Evolutionary conservation across 2,329 filamentous ascomycete species (phyloP).

Genomic region (Ascochyta clinopodiicola): DNA sequence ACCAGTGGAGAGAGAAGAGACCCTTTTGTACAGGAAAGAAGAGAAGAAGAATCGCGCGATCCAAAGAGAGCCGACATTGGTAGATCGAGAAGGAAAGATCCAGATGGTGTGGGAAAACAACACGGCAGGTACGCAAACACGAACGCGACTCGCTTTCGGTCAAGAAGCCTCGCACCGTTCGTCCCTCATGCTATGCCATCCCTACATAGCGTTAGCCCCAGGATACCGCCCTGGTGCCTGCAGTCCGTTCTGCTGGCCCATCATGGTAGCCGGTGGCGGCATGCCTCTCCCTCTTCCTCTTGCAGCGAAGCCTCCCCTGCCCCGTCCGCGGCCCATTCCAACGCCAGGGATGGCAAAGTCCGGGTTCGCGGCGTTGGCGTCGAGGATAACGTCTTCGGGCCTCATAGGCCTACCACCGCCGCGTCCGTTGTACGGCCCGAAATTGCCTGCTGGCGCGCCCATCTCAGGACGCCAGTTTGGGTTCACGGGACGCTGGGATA

Average conservation of each 20-base stretch:
- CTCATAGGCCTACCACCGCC: slow-evolving; percentile 52
- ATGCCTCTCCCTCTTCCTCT: slow-evolving; percentile 45
- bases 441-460: slow-evolving; percentile 48
- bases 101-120: not conserved
- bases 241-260: slow-evolving; percentile 34
- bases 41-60: not conserved
- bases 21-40: slow-evolving; percentile 13
- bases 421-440: slow-evolving; percentile 36
- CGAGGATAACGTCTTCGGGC: slow-evolving; percentile 75
- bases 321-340: slow-evolving; percentile 42
- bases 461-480: slow-evolving; percentile 76
- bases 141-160: not conserved
- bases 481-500: slow-evolving; percentile 87
- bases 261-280: slow-evolving; percentile 32
- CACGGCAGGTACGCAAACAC: not conserved
- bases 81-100: not conserved
- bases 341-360: slow-evolving; percentile 77
- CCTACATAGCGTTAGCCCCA: slow-evolving; percentile 41
- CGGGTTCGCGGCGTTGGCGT: slow-evolving; percentile 69
- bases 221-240: slow-evolving; percentile 44
- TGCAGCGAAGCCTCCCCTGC: slow-evolving; percentile 40
- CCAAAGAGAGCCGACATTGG: not conserved
- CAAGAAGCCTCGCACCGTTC: not conserved
- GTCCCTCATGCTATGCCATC: slow-evolving; percentile 7
- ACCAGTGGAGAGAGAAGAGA: not conserved